A percentile compares a stretch with the other conserved stretches of the same genome.
Evolutionary conservation across 306 rosid species (phyloP).

Genomic region (Citrullus mucosospermus): DNA sequence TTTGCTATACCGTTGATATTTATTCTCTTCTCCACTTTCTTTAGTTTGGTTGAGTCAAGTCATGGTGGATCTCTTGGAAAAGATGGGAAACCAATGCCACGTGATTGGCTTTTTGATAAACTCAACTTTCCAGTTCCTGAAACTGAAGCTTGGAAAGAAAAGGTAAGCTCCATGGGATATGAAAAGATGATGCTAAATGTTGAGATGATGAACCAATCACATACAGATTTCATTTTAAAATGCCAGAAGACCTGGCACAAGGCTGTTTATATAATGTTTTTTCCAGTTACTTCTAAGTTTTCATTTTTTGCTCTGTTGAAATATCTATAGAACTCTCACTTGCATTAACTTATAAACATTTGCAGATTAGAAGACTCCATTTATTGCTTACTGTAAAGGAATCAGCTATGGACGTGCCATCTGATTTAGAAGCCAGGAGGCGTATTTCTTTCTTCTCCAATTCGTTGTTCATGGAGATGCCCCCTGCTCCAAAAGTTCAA

Average conservation of each 20-base stretch:
- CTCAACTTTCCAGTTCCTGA: constrained; percentile 52
- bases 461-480: constrained; percentile 97
- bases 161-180: constrained; percentile 31
- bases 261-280: neutral
- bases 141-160: constrained; percentile 86
- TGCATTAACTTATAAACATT: constrained; percentile 16
- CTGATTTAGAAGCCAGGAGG: constrained; percentile 91
- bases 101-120: constrained; percentile 47
- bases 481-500: constrained; percentile 83
- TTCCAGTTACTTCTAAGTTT: neutral
- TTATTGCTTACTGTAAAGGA: constrained; percentile 87
- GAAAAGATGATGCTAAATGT: neutral
- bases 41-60: constrained; percentile 70
- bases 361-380: constrained; percentile 74
- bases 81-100: constrained; percentile 58
- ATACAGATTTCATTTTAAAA: neutral
- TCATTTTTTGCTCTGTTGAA: neutral
- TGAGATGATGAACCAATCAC: neutral
- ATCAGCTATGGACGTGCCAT: constrained; percentile 97
- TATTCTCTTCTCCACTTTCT: constrained; percentile 10
- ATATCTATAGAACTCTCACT: neutral
- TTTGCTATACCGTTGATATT: neutral
- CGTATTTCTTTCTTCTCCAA: constrained; percentile 92
- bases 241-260: neutral
- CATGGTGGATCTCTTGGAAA: constrained; percentile 49